Base-by-base conservation (phyloP, 495 filamentous ascomycete genomes). In the Polyplosphaeria fusca region DNA sequence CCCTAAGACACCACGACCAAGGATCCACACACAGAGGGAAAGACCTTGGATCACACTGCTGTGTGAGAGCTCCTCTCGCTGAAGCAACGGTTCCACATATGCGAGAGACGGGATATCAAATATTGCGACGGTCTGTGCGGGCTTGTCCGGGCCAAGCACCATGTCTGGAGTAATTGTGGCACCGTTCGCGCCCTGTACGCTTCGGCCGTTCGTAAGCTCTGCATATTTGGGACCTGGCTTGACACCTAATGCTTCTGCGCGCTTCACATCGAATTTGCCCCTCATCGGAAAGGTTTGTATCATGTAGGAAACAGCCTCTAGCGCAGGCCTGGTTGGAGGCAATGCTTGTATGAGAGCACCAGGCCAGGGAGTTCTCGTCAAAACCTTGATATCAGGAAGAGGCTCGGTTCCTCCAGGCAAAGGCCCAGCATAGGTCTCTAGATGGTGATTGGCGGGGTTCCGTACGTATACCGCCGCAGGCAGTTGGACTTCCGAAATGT, bases 311-410 rank as follows among this genome's bases (percentile, higher is more conserved):
- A 95, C 71, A 11, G 91, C 83, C 30, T 85, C 81, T 12, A 68
- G 68, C 2, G 80, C 81, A 12, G 81, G 83, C 28, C 72, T 70
- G 0, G 90, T 87, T 3, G 73, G 70, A 4, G 91, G 92, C 0
- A 96, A 76, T 11, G 58, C 69, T 1, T 78, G 67, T 13, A 89
- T 70, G 47, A 77, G 65, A 5, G 87, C 82, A 4, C 83, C 88
- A 2, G 91, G 91, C 91, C 91, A 96, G 1, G 91, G 89, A 65
- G 82, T 73, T 16, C 88, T 82, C 5, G 90, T 82, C 22, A 91
- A 69, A 0, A 95, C 89, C 2, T 77, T 85, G 54, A 88, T 84
- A 64, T 91, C 76, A 16, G 83, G 79, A 18, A 83, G 67, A 3
- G 73, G 61, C 12, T 71, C 42, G 1, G 65, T 59, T 7, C 74